Conservation (phyloP, 2,329 filamentous ascomycete species). For the Hymenoscyphus salicellus region DNA sequence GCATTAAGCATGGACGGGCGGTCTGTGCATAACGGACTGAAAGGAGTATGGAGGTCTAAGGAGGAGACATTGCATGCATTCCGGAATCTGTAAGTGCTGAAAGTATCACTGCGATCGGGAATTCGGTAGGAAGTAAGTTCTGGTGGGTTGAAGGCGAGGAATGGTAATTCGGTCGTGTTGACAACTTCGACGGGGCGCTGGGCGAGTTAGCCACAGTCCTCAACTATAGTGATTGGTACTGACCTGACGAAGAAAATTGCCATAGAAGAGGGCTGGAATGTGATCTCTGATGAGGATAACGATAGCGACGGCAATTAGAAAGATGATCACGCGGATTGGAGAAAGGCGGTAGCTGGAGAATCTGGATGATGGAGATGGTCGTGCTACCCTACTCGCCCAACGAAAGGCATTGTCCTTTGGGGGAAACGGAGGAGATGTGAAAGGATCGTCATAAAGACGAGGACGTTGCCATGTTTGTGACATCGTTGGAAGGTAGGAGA, state of each 20-base stretch:
- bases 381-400: conserved; percentile 22
- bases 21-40: conserved; percentile 38
- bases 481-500: conserved; percentile 16
- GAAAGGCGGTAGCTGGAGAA: conserved; percentile 23
- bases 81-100: conserved; percentile 43
- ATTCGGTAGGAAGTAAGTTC: conserved; percentile 20
- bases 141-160: neutral
- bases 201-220: no score
- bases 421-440: conserved; percentile 21
- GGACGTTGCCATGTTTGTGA: conserved; percentile 14
- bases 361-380: conserved; percentile 14
- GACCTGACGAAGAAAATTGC: neutral
- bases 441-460: conserved; percentile 25
- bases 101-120: conserved; percentile 37
- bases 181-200: neutral
- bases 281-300: conserved; percentile 15
- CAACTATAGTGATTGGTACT: no score
- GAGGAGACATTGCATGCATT: conserved; percentile 45
- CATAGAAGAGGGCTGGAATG: neutral
- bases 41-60: conserved; percentile 41
- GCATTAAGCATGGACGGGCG: conserved; percentile 38
- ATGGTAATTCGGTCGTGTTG: neutral
- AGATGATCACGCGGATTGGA: conserved; percentile 15
- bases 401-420: conserved; percentile 15
- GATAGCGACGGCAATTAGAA: conserved; percentile 15